Evolutionary conservation across 306 rosid species (phyloP), one percentile per base, ranked within the genome.

Genomic region (Carpinus viminea): DNA sequence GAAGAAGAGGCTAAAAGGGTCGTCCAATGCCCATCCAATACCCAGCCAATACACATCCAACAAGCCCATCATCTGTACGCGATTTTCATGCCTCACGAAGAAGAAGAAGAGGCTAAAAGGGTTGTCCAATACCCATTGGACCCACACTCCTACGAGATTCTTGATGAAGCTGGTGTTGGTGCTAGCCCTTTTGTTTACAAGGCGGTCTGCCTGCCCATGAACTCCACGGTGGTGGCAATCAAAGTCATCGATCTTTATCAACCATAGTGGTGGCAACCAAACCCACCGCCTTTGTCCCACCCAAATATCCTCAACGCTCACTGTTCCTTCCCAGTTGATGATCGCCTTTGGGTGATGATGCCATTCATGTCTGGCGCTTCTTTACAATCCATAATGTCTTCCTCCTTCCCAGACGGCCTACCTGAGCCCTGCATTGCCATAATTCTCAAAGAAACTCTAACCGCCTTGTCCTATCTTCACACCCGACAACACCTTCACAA

Each of bases 301-400:
- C 92, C 92, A 0, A 91, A 93, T 71, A 80, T 89, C 38, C 90
- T 93, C 56, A 85, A 52, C 21, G 82, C 91, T 6, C 90, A 88
- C 50, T 88, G 93, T 59, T 91, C 89, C 18, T 93, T 93, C 89
- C 84, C 84, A 0, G 86, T 87, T 0, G 81, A 74, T 43, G 80
- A 28, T 28, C 72, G 87, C 18, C 89, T 87, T 17, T 91, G 97
- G 98, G 94, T 93, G 6, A 93, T 89, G 92, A n/a, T n/a, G n/a
- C 93, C 92, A 0, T 89, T 87, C 85, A 87, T 87, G 96, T 87
- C 89, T 2, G 89, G 78, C 2, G 94, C 94, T 0, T 93, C 93
- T 4, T 17, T 88, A 3, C 89, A 87, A 18, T 91, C 93, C 56
- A 81, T 93, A 31, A 85, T 89, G 11, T 31, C 91, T 2, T 88